Base-by-base conservation (phyloP, 805 yeast species). In the Hanseniaspora mollemarum region DNA sequence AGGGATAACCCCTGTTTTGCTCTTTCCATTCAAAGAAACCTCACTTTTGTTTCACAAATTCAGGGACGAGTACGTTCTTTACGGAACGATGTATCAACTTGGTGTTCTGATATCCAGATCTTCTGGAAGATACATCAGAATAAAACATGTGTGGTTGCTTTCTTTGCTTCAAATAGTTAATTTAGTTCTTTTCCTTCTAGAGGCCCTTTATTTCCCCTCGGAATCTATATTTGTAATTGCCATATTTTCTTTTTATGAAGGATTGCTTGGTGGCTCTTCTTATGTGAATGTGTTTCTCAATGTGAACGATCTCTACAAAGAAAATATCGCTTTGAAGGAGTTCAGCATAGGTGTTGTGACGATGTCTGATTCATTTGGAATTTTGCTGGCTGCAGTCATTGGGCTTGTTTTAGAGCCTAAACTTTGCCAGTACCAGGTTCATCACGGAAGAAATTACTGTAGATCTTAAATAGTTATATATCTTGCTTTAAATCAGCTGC, bases 81-180 rank as follows among this genome's bases (percentile, higher is more conserved):
- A 90, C 61, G 94, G 95, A 7, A 81, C 94, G 3, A 64, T 88
- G 3, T 90, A 90, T 59, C 97, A 90, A 63, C 61, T 87, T 3
- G 98, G 98, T 8, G 98, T 90, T 0, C 87, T 90, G 59, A 74
- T 90, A 1, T 87, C 96, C 2, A 71, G 97, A 52, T 85, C 96
- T 0, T 85, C 95, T 1, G 80, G 85, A 0, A 70, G 79, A 2
- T 69, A 81, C 52, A 58, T 84, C 24, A 69, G 94, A 43, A 63
- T 88, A 35, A 70, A 65, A 46, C 68, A 71, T 8, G 68, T 90
- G 5, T 80, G 81, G 63, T 37, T 76, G 18, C 75, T 87, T 7
- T 74, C 95, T 0, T 28, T 73, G 0, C 68, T 90, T 37, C 98
- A 90, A 64, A 59, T 71, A 7, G 12, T 77, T 28, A 90, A 88